Percentiles rank a stretch among this genome's conserved stretches.
These are phyloP conservation scores for Antonospora locustae DNA, from an alignment of 371 early-diverging fungal species.

Conservation along the genomic window DNA sequence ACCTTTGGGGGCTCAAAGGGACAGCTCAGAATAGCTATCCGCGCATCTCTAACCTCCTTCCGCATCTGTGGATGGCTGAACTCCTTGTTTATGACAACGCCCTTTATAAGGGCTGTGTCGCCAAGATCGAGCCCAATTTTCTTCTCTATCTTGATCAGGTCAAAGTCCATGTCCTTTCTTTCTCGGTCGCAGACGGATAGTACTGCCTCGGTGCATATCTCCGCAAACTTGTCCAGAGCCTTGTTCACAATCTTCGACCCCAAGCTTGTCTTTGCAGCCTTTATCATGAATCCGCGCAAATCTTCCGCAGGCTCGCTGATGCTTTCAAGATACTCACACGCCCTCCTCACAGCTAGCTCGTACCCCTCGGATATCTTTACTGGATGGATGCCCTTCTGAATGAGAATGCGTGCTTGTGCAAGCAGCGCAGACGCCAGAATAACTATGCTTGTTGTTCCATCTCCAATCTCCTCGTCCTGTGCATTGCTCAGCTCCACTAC, in stretches of 20 bases:
- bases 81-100: constrained; percentile 95
- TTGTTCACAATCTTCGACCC: constrained; percentile 86
- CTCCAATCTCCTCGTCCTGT: constrained; percentile 99
- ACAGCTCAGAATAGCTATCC: constrained; percentile 92
- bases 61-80: constrained; percentile 99
- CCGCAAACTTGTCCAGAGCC: constrained; percentile 79
- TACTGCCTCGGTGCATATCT: constrained; percentile 79
- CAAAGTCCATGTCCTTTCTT: constrained; percentile 96
- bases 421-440: constrained; percentile 87
- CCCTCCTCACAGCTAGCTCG: constrained; percentile 79
- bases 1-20: constrained; percentile 99
- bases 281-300: constrained; percentile 58
- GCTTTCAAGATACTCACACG: constrained; percentile 70
- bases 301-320: constrained; percentile 64
- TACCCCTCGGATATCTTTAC: constrained; percentile 94
- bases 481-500: constrained; percentile 86
- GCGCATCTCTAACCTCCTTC: constrained; percentile 78
- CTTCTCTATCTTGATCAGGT: constrained; percentile 93
- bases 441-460: constrained; percentile 98
- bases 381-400: constrained; percentile 93
- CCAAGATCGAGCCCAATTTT: constrained; percentile 82
- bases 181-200: constrained; percentile 86
- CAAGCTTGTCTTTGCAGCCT: constrained; percentile 87
- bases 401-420: constrained; percentile 79
- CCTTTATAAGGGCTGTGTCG: constrained; percentile 79